Base-by-base conservation (phyloP, 148 eudicot genomes). In the Cornus controversa region DNA sequence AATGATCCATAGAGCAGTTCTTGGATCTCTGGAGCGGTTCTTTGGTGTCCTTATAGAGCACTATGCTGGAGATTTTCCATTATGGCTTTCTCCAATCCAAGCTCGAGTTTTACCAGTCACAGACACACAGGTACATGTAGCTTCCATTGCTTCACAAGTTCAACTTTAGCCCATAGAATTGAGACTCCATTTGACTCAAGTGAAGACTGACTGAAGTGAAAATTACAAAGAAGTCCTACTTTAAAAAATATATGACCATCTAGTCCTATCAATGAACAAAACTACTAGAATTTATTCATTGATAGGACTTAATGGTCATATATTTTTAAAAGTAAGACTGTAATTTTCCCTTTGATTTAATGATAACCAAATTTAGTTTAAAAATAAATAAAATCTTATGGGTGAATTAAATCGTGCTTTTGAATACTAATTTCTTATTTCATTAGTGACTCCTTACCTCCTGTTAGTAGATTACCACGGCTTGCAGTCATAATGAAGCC, bases 41-140 rank as follows among this genome's bases (percentile, higher is more conserved):
- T 96, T 96, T 71, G 99, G 99, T 25, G 99, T 96, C n/a, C 95
- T 96, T 58, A 89, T 93, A 75, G 99, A 96, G 89, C 98, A 96
- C 84, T 96, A 93, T 78, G 98, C 98, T 45, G 99, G 99, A 78
- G 99, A 96, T 81, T 93, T 96, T 66, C 99, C 99, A 25, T 78
- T 96, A 77, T 96, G 99, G 99, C 95, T 93, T 67, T 91, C 90
- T 78, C 99, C 99, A 54, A 81, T 90, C 70, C 99, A 96, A 86
- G 92, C 94, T 83, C 93, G 97, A 28, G 73, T 96, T 71, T 75
- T 96, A 78, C 99, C 99, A 10, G 97, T 96, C 69, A 96, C 99
- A 16, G 98, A 96, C 80, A 75, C 89, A 63, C 99, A 96, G 91
- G 97, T 93, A 81, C 75, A 47, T 10, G 6, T 0, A 34, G 10